Percentiles rank a stretch among this genome's conserved stretches.
Conservation (phyloP, 768 basidiomycete genomes). For the Scleroderma citrinum region DNA sequence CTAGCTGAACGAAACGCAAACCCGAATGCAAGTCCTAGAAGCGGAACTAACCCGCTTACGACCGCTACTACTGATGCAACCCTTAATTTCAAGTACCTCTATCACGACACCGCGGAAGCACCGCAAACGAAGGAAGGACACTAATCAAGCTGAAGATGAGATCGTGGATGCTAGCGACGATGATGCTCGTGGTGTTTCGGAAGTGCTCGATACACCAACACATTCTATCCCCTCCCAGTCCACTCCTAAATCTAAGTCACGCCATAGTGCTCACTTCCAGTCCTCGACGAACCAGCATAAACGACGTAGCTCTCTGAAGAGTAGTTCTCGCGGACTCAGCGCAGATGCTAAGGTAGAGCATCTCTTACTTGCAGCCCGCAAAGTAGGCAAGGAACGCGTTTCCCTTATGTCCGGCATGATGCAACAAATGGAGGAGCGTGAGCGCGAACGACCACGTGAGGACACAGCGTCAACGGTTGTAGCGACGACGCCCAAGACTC, state of each 20-base stretch:
- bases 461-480: constrained; percentile 18
- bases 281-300: constrained; percentile 10
- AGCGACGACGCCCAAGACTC: constrained; percentile 20
- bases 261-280: constrained; percentile 9
- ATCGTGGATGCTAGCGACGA: constrained; percentile 20
- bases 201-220: constrained; percentile 14
- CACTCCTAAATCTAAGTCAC: constrained; percentile 19
- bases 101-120: constrained; percentile 19
- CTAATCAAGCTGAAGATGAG: constrained; percentile 19
- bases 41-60: constrained; percentile 58
- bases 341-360: constrained; percentile 70
- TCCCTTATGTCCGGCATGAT: constrained; percentile 48
- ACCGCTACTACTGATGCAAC: constrained; percentile 65
- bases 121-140: constrained; percentile 24
- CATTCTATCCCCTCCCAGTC: constrained; percentile 9
- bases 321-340: constrained; percentile 28
- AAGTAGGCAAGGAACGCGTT: constrained; percentile 56
- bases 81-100: constrained; percentile 28
- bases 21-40: constrained; percentile 51
- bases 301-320: constrained; percentile 24
- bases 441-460: constrained; percentile 22
- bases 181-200: constrained; percentile 11
- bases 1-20: constrained; percentile 56
- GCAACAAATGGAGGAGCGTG: constrained; percentile 29
- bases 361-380: constrained; percentile 65